phyloP scores from a whole-genome alignment of 345 rosid genomes.

The Linum usitatissimum region DNA sequence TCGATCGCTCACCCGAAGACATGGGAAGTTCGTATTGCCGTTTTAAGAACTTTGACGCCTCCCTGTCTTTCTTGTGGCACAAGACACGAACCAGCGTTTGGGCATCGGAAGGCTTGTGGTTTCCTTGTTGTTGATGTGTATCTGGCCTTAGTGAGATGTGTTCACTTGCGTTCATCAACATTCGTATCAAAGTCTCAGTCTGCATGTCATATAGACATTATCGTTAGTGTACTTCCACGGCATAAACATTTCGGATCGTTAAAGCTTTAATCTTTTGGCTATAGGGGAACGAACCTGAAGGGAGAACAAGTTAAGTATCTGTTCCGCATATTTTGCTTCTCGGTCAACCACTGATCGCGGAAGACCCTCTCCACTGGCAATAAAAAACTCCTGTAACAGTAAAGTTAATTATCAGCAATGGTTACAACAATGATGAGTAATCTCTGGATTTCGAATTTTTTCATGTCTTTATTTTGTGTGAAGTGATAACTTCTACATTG shows the following conservation, averaged over 20 bases:
- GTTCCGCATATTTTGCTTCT: conserved; percentile 67
- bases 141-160: conserved; percentile 54
- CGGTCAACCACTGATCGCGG: conserved; percentile 77
- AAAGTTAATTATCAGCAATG: background rate
- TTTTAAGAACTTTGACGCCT: conserved; percentile 76
- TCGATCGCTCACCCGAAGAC: conserved; percentile 64
- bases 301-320: conserved; percentile 58
- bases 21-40: conserved; percentile 78
- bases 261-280: background rate
- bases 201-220: conserved; percentile 22
- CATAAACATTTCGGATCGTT: background rate
- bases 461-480: background rate
- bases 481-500: background rate
- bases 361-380: conserved; percentile 92
- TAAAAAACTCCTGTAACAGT: conserved; percentile 64
- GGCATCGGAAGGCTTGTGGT: conserved; percentile 38
- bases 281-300: conserved; percentile 41
- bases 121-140: conserved; percentile 17
- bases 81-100: conserved; percentile 73
- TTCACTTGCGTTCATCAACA: conserved; percentile 84
- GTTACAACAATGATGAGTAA: too few species aligned
- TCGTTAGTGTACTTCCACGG: conserved; percentile 4
- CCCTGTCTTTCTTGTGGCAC: conserved; percentile 90
- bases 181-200: conserved; percentile 62
- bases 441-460: too few species aligned